Evolutionary conservation across 2,329 filamentous ascomycete genomes (phyloP), one percentile per base, ranked within the genome.

Genomic region (Chlorencoelia australis): DNA sequence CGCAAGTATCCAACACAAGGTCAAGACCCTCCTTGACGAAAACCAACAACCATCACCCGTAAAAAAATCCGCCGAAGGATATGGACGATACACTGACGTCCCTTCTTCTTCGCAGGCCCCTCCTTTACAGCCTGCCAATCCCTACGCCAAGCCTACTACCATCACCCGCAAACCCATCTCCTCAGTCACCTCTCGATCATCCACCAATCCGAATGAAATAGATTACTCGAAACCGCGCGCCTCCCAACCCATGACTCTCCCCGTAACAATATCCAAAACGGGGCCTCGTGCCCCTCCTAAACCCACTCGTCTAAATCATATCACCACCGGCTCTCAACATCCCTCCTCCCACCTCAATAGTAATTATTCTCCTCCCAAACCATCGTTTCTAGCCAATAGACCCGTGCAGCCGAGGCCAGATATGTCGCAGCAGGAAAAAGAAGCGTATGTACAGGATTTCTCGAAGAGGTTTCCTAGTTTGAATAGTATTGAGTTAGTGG

Each of bases 1-100:
- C 13, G 73, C 78, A n/a, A 83, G 80, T 17, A 98, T 98, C 50
- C 87, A 96, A 57, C 87, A 84, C 54, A 80, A 89, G 45, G 85
- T 98, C 37, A 84, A 93, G 62, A 85, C 75, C 33, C 66, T 96
- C 33, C 65, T 98, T 11, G 79, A 79, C 42, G 88, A 95, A 52
- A 85, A 81, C 26, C 75, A 76, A 49, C 76, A 68, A 46, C 67
- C 75, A 4, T 61, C 68, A 1, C 56, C 69, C 1, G 62, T 64
- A 10, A 71, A 74, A 18, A 76, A 79, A 47, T 94, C 86, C 1
- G 88, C 88, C 1, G 79, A 88, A 45, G 89, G 89, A 0, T 96
- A 96, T 56, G 91, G 91, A 6, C 79, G 79, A 42, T 95, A 83
- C 57, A 87, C 88, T 14, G 82, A 79, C 19, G 39, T 17, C 21